Evolutionary conservation across 225 moss, liverwort and hornwort species (phyloP), one percentile per base, ranked within the genome.

Genomic region (Antitrichia curtipendula): DNA sequence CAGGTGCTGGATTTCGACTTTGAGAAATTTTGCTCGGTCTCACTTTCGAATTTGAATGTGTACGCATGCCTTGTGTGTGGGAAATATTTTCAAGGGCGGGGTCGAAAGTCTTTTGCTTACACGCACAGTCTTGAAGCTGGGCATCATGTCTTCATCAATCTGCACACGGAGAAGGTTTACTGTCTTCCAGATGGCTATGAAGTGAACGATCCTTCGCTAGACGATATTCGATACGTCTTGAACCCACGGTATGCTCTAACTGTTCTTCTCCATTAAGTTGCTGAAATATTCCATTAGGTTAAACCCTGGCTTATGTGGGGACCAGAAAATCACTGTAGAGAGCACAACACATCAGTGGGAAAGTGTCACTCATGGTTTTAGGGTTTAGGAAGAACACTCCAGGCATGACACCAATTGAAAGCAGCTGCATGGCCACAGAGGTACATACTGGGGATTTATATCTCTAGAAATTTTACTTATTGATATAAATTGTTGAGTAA

Each of bases 51-150:
- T 90, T 94, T 99, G 91, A 99, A 99, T 88, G 97, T 99, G 60
- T 99, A 99, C 87, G 99, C 99, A 23, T 99, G 99, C 94, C 93
- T 99, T 84, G 99, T 99, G n/a, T 99, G 99, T 89, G 99, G 99
- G 72, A 99, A 99, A 89, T 99, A 99, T 87, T 99, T 97, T 86
- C 99, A 99, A 97, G 99, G 99, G 41, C 91, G 99, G 78, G 99
- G 99, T 45, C 95, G 97, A 17, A 99, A 97, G 73, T 97, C 97
- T 82, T 94, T 97, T 90, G 99, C 97, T 36, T 99, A 97, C 82
- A 99, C 97, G 17, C 99, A 99, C 90, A 99, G 99, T 82, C 94
- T 99, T 75, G 99, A 99, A 92, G 97, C 96, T 87, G 95, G 96
- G 49, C 98, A 98, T 87, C 98, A 98, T 78, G 97, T 98, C 56